Percentiles rank a stretch among this genome's conserved stretches.
phyloP scores from a whole-genome alignment of 73 alveolate genomes.

The Symbiodinium natans region DNA sequence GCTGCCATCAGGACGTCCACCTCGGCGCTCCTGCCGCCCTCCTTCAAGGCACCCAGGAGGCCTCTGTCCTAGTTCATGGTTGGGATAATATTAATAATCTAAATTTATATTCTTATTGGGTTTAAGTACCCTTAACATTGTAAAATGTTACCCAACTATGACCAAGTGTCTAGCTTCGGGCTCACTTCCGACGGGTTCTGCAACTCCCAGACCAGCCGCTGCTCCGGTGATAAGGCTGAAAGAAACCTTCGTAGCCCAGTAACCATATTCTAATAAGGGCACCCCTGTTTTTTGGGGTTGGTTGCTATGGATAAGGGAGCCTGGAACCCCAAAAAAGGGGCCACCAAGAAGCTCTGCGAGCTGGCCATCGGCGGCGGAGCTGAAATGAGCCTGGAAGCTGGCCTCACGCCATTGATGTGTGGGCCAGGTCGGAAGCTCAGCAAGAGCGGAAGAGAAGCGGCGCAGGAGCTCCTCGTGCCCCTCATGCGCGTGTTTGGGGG shows the following conservation, averaged over 20 bases:
- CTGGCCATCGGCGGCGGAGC: not conserved
- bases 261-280: not conserved
- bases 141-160: too few relatives aligned
- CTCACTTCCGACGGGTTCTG: conserved; percentile 37
- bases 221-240: not conserved
- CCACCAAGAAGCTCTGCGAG: conserved; percentile 6
- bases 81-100: too few relatives aligned
- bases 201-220: conserved; percentile 84
- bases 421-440: conserved; percentile 6
- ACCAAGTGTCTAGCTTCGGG: conserved; percentile 50
- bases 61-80: too few relatives aligned
- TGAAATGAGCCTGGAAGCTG: conserved; percentile 47
- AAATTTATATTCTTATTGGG: too few relatives aligned
- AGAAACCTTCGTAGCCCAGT: not conserved
- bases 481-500: not conserved
- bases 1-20: conserved; percentile 57
- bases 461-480: conserved; percentile 5
- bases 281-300: not conserved
- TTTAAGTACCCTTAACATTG: too few relatives aligned
- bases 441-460: conserved; percentile 37
- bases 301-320: conserved; percentile 23
- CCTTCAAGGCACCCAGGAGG: conserved; percentile 41
- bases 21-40: conserved; percentile 72
- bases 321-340: too few relatives aligned
- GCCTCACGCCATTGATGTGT: conserved; percentile 39